Base-by-base conservation (phyloP, 306 rosid species). In the Alnus glutinosa region DNA sequence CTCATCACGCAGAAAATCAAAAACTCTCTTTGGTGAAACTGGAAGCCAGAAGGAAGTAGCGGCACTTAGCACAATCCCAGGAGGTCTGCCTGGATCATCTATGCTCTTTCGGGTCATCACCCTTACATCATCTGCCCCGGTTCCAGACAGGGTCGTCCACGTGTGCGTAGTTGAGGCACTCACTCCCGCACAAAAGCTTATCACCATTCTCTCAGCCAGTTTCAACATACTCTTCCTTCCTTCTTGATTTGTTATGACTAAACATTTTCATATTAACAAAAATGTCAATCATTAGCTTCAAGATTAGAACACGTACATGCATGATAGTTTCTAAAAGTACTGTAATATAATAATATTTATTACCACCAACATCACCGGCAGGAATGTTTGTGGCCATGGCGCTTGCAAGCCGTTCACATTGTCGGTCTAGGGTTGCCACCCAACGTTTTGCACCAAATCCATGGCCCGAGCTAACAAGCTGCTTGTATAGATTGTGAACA, bases 31-130 rank as follows among this genome's bases (percentile, higher is more conserved):
- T 0, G 99, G 98, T 0, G 99, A 77, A 75, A 93, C 96, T 0
- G 98, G 99, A 48, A 96, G 96, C 99, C 99, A 96, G 75, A 96
- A 91, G 28, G 98, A 96, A 64, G 99, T 96, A 19, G 99, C 99
- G 30, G 98, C 99, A 55, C 98, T 91, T 0, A 96, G 90, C 73
- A 96, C 99, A 42, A 96, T 91, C 5, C 99, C 99, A 0, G 97
- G 96, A 12, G 99, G 99, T 73, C 98, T 82, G 11, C 98, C 99
- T 0, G 99, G 99, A 68, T 93, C 99, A 72, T 96, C 99, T 0
- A 93, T 93, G 58, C 98, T 96, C 89, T 96, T 93, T 2, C 98
- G 81, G 55, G 98, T 93, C 98, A 93, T 96, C 23, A 93, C 99
- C 71, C 99, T 87, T 1, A 96, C 98, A 70, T 96, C 99, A 79